phyloP scores from a whole-genome alignment of 495 filamentous ascomycete species.

The Talaromyces borbonicus region DNA sequence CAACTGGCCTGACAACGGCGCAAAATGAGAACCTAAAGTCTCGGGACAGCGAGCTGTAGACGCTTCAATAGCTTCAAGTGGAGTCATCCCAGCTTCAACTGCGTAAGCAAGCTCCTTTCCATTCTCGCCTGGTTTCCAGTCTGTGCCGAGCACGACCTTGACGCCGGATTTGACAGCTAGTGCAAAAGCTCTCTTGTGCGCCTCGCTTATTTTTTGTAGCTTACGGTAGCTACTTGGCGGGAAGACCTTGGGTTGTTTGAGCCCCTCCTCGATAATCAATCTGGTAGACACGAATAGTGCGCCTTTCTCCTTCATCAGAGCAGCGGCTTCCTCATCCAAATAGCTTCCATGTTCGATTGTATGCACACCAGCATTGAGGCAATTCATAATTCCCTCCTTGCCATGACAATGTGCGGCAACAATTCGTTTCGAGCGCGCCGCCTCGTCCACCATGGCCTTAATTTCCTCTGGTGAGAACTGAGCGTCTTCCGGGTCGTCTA shows the following conservation, averaged over 20 bases:
- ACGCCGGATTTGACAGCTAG: conserved; percentile 19
- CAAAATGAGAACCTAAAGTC: conserved; percentile 29
- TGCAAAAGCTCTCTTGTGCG: conserved; percentile 24
- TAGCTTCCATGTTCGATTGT: conserved; percentile 38
- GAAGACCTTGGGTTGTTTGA: conserved; percentile 22
- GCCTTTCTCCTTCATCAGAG: conserved; percentile 35
- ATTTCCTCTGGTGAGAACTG: conserved; percentile 44
- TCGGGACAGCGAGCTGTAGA: conserved; percentile 40
- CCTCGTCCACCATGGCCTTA: conserved; percentile 38
- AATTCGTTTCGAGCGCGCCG: conserved; percentile 27
- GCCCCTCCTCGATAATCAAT: conserved; percentile 24
- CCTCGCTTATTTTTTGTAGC: conserved; percentile 21
- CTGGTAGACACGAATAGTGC: conserved; percentile 36
- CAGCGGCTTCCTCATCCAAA: conserved; percentile 36
- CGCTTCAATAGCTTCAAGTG: conserved; percentile 42
- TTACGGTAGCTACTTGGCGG: conserved; percentile 30
- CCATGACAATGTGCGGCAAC: conserved; percentile 44
- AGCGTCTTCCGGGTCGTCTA: conserved; percentile 35
- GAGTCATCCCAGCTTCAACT: conserved; percentile 39
- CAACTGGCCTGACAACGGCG: conserved; percentile 38
- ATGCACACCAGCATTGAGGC: conserved; percentile 32
- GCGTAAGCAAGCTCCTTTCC: conserved; percentile 40
- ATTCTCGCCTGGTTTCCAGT: conserved; percentile 28
- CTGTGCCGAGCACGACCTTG: conserved; percentile 35
- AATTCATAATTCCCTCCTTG: conserved; percentile 41